Conservation (phyloP, 23 red algal species). For the Cyanidioschyzon merolae region DNA sequence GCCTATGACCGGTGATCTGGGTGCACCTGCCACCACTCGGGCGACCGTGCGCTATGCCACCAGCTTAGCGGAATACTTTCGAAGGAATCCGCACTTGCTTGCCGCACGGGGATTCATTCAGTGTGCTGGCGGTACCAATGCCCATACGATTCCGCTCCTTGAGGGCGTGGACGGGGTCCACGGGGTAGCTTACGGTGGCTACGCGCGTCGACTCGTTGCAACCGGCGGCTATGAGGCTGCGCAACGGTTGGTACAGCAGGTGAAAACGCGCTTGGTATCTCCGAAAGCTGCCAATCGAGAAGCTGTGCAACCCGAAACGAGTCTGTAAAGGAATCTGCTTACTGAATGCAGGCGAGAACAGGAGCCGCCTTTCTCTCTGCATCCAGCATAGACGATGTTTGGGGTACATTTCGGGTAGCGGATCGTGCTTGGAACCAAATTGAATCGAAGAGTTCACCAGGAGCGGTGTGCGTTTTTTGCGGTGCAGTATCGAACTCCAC, state of each 20-base stretch:
- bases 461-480: too few relatives aligned
- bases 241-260: background rate
- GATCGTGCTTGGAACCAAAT: too few relatives aligned
- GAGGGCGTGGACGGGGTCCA: background rate
- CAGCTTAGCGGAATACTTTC: conserved; percentile 19
- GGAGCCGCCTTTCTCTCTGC: too few relatives aligned
- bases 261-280: too few relatives aligned
- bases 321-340: too few relatives aligned
- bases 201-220: background rate
- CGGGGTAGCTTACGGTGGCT: conserved; percentile 8
- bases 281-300: too few relatives aligned
- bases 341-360: too few relatives aligned
- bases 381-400: too few relatives aligned
- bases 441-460: too few relatives aligned
- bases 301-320: too few relatives aligned
- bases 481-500: too few relatives aligned
- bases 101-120: conserved; percentile 57
- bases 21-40: conserved; percentile 34
- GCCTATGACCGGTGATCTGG: conserved; percentile 94
- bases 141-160: conserved; percentile 39
- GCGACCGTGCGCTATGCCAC: conserved; percentile 39
- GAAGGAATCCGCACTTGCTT: conserved; percentile 16
- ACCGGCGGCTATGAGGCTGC: background rate
- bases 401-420: too few relatives aligned
- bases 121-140: conserved; percentile 77